These are phyloP conservation scores for Malassezia nana DNA, from an alignment of 1,284 basidiomycete species.

Conservation along the genomic window DNA sequence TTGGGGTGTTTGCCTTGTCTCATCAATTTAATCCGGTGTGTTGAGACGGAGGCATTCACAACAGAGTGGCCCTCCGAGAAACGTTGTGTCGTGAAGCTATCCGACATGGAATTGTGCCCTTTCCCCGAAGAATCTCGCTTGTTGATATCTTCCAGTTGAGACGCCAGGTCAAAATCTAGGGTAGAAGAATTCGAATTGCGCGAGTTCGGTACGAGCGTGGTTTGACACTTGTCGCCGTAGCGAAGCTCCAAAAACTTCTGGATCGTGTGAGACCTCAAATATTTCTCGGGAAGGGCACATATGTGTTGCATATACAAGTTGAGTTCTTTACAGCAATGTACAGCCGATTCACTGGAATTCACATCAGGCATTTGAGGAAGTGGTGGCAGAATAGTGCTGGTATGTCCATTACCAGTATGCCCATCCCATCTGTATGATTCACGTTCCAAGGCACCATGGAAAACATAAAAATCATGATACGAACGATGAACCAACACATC, in stretches of 20 bases:
- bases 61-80: slow-evolving; percentile 18
- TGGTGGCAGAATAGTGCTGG: slow-evolving; percentile 60
- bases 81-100: slow-evolving; percentile 24
- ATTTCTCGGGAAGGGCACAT: slow-evolving; percentile 63
- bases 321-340: slow-evolving; percentile 69
- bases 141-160: slow-evolving; percentile 7
- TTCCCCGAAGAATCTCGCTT: slow-evolving; percentile 14
- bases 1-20: slow-evolving; percentile 73
- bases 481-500: slow-evolving; percentile 83
- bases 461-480: slow-evolving; percentile 98
- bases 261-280: slow-evolving; percentile 70
- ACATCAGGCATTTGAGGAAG: neutral
- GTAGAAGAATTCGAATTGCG: slow-evolving; percentile 9
- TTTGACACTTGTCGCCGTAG: slow-evolving; percentile 61
- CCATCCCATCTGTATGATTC: slow-evolving; percentile 55
- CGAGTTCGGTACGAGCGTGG: neutral
- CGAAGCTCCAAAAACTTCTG: slow-evolving; percentile 76
- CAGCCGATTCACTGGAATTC: slow-evolving; percentile 66
- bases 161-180: slow-evolving; percentile 1
- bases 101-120: slow-evolving; percentile 12
- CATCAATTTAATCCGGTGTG: slow-evolving; percentile 88
- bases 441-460: slow-evolving; percentile 68
- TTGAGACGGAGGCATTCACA: slow-evolving; percentile 25
- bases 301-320: slow-evolving; percentile 77
- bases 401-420: slow-evolving; percentile 91